A percentile compares a stretch with the other conserved stretches of the same genome.
These are phyloP conservation scores for Reticulascus tulasneorum DNA, from an alignment of 2,329 filamentous ascomycete genomes.

Conservation along the genomic window DNA sequence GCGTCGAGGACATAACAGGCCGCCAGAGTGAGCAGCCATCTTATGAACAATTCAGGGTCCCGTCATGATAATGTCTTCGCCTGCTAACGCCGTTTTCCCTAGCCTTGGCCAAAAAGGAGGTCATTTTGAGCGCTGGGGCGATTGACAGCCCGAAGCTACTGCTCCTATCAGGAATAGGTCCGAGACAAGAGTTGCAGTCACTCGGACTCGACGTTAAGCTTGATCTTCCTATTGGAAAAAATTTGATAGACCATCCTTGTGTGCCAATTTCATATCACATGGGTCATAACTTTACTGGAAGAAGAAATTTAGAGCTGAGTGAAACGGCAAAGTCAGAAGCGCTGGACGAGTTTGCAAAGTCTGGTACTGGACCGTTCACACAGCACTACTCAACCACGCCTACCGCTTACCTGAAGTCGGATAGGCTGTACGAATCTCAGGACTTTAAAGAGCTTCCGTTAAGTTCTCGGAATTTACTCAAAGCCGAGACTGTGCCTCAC, in stretches of 20 bases:
- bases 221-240: slow-evolving; percentile 57
- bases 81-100: too few relatives aligned
- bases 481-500: too few relatives aligned
- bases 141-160: slow-evolving; percentile 73
- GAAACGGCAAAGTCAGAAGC: slow-evolving; percentile 6
- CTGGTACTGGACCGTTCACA: slow-evolving; percentile 2
- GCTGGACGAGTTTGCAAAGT: slow-evolving; percentile 1
- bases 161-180: slow-evolving; percentile 54
- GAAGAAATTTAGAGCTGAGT: slow-evolving; percentile 1
- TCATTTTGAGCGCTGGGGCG: slow-evolving; percentile 74
- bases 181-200: slow-evolving; percentile 47
- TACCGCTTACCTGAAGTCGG: slow-evolving; percentile 7
- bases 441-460: slow-evolving; percentile 3
- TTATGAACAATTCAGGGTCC: fast-evolving
- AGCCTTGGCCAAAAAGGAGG: slow-evolving; percentile 47
- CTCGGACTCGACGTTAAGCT: slow-evolving; percentile 53
- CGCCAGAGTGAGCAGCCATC: slow-evolving; percentile 3
- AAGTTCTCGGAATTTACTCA: too few relatives aligned
- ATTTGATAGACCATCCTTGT: slow-evolving; percentile 50
- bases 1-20: slow-evolving; percentile 24
- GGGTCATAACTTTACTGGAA: slow-evolving; percentile 4
- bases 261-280: slow-evolving; percentile 9
- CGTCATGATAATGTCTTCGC: too few relatives aligned
- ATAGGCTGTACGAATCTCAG: neutral
- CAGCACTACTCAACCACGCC: slow-evolving; percentile 5